Evolutionary conservation across 2,329 filamentous ascomycete species (phyloP), one percentile per base, ranked within the genome.

Genomic region (Colletotrichum caudatum): DNA sequence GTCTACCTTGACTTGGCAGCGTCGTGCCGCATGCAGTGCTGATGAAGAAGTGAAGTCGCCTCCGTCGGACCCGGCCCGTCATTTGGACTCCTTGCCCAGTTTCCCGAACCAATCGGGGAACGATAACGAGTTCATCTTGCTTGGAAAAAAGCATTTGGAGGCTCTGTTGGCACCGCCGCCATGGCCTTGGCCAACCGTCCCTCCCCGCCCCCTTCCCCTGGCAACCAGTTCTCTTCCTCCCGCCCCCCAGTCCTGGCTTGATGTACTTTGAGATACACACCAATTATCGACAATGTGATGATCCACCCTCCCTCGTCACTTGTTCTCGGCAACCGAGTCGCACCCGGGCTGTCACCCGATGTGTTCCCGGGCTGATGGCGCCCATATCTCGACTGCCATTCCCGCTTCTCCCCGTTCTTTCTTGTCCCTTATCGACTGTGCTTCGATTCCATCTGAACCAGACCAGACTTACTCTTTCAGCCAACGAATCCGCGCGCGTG

Each of bases 321-420:
- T 35, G 48, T 29, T 18, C 51, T 59, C 64, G 68, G 68, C 51
- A 57, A 68, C 57, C 64, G 51, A 63, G 23, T 71, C 51, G 29
- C 29, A 46, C 39, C n/a, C 33, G n/a, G 44, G 12, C 8, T 9
- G 26, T 44, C 54, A 59, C 51, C 57, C 64, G 64, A 62, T n/a
- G 23, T 51, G 23, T 12, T 64, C 35, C 44, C 20, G 60, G 37
- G 20, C 51, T 37, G 44, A 48, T 61, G 62, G 48, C 64, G 16
- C 46, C 41, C 58, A 57, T 71, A 58, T 67, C 64, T 57, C 5
- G 57, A 23, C 57, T 53, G 11, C n/a, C 16, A 54, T 35, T 66
- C 46, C 39, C 62, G 37, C 46, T 23, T 46, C 29, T 44, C 3
- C 3, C 16, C n/a, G 16, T 53, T 35, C 33, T 29, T 39, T 9